These are phyloP conservation scores for Solanum paucissectum DNA, from an alignment of 257 asterid species.

Conservation along the genomic window DNA sequence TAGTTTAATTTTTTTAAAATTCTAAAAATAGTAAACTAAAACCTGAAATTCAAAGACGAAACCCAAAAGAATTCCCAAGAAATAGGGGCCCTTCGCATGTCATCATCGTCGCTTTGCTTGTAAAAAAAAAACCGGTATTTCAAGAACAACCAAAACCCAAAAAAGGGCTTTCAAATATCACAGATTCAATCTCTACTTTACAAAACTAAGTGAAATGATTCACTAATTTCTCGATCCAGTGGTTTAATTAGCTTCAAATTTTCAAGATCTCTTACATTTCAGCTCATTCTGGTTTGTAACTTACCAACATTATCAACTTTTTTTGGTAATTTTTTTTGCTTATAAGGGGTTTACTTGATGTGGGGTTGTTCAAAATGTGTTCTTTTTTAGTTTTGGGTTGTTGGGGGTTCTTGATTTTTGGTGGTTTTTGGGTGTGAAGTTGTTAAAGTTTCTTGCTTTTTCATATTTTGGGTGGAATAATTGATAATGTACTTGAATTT, in stretches of 20 bases:
- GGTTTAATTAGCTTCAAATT: background rate
- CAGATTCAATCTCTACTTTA: background rate
- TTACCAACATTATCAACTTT: background rate
- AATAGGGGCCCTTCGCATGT: background rate
- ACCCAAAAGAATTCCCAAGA: background rate
- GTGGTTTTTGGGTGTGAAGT: background rate
- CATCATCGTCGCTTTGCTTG: constrained; percentile 22
- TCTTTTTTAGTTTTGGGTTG: background rate
- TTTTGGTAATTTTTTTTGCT: background rate
- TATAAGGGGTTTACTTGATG: background rate
- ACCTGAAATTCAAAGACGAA: background rate
- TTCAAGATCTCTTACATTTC: constrained; percentile 15
- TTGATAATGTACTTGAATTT: background rate
- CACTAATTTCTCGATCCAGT: background rate
- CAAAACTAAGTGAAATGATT: background rate
- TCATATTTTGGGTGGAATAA: background rate
- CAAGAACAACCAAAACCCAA: background rate
- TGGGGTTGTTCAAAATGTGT: background rate
- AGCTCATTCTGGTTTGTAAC: constrained; percentile 12
- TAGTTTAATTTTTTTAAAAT: background rate
- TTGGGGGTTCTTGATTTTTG: background rate
- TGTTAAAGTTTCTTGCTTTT: background rate
- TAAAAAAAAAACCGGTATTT: constrained; percentile 10
- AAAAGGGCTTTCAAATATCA: background rate
- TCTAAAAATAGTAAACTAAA: background rate